Percentiles rank a stretch among this genome's conserved stretches.
These are phyloP conservation scores for Phialophora tarda DNA, from an alignment of 2,329 filamentous ascomycete species.

Conservation along the genomic window DNA sequence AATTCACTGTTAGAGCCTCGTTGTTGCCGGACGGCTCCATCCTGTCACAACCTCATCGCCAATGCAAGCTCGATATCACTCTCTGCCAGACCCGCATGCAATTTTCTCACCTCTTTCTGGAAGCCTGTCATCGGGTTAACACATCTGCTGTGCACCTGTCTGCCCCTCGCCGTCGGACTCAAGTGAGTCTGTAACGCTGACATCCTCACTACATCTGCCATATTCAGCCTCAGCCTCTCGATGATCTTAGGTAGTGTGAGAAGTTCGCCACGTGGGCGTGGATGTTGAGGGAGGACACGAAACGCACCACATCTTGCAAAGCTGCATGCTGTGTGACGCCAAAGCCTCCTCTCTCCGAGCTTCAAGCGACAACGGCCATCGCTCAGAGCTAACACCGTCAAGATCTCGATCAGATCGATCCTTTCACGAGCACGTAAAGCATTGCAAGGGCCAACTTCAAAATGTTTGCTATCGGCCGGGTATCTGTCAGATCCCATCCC, in stretches of 20 bases:
- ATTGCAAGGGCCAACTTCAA: neutral
- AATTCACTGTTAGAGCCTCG: slow-evolving; percentile 1
- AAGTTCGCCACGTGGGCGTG: slow-evolving; percentile 20
- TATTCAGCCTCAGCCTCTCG: neutral
- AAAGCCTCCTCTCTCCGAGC: neutral
- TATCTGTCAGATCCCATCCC: slow-evolving; percentile 14
- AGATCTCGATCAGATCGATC: neutral
- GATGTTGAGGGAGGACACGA: slow-evolving; percentile 19
- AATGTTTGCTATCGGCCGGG: slow-evolving; percentile 23
- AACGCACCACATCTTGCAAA: slow-evolving; percentile 18
- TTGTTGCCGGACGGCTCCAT: slow-evolving; percentile 1
- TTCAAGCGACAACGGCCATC: neutral
- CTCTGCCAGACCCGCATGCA: neutral
- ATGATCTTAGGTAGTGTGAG: slow-evolving; percentile 4
- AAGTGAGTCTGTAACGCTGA: neutral
- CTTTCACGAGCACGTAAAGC: neutral
- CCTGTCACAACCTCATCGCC: slow-evolving; percentile 1
- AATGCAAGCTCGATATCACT: slow-evolving; percentile 1
- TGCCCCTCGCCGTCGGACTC: slow-evolving; percentile 4
- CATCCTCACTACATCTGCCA: neutral
- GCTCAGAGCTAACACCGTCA: neutral
- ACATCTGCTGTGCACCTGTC: slow-evolving; percentile 8
- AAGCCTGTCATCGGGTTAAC: slow-evolving; percentile 13
- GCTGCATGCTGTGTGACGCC: slow-evolving; percentile 13
- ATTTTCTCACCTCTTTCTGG: slow-evolving; percentile 15